phyloP scores from a whole-genome alignment of 345 rosid genomes.

The Moringa oleifera region DNA sequence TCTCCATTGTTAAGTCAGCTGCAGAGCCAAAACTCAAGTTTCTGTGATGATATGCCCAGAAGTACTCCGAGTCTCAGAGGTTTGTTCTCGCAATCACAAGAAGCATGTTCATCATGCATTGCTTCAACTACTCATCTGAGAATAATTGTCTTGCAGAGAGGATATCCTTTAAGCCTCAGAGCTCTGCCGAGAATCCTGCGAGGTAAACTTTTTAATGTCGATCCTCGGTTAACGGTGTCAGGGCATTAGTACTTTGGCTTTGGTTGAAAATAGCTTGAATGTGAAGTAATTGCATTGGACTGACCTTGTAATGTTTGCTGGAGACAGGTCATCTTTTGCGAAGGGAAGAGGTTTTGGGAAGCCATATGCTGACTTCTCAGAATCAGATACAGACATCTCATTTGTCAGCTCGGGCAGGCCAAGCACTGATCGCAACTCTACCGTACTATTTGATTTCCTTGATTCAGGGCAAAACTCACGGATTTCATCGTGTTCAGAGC shows the following conservation, averaged over 20 bases:
- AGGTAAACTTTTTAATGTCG: constrained; percentile 37
- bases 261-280: too few species aligned
- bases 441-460: constrained; percentile 38
- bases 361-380: constrained; percentile 42
- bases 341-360: constrained; percentile 31
- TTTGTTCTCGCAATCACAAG: constrained; percentile 16
- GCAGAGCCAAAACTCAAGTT: constrained; percentile 22
- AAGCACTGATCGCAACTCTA: constrained; percentile 49
- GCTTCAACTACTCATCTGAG: constrained; percentile 1
- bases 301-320: constrained; percentile 1
- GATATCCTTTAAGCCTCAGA: constrained; percentile 30
- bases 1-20: constrained; percentile 64
- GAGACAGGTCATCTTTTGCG: constrained; percentile 50
- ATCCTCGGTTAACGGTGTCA: background rate
- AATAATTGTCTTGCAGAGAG: constrained; percentile 30
- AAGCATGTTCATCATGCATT: background rate
- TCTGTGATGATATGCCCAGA: constrained; percentile 29
- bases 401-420: constrained; percentile 81
- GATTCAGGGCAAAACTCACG: constrained; percentile 42
- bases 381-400: constrained; percentile 67
- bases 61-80: constrained; percentile 45
- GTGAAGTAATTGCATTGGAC: too few species aligned
- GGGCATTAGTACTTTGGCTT: too few species aligned
- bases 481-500: constrained; percentile 52
- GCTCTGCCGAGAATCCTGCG: constrained; percentile 42